Evolutionary conservation across 129 eudicot species (phyloP), one percentile per base, ranked within the genome.

Genomic region (Lactuca saligna): DNA sequence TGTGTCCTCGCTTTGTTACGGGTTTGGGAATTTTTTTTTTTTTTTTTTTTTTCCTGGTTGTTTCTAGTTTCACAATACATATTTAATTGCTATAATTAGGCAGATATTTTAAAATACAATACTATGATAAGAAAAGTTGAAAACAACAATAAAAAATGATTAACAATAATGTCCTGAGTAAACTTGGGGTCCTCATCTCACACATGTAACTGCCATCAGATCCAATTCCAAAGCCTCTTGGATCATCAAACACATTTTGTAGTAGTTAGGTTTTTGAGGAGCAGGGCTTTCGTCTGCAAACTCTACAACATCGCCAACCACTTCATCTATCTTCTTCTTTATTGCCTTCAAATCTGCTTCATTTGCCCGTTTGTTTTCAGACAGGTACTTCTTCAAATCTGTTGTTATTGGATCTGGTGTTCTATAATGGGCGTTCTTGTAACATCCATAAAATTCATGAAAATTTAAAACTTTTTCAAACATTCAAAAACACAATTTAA

Each of bases 161-260:
- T n/a, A n/a, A n/a, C n/a, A n/a, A n/a, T n/a, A 49, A 85, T 84
- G 48, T 85, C 88, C 70, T 84, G 71, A n/a, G 88, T 84, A 79
- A 84, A 84, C 42, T 84, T 84, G 3, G 88, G 88, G 33, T 84
- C 88, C n/a, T n/a, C n/a, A n/a, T n/a, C 73, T 84, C 88, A 66
- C 88, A 84, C 64, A 85, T 84, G 76, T 84, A 84, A 58, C 59
- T 84, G 6, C 88, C 88, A 67, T 84, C 85, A n/a, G 88, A 85
- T 14, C 78, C 89, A 53, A 84, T 84, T 33, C 89, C 89, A 29
- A 84, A 84, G 5, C 86, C 89, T 59, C 78, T 80, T 0, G 89
- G 89, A 57, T 84, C 89, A 10, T 83, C 85, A 61, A 84, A 84
- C 6, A 84, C 86, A 42, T 84, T 84, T 63, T 84, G 83, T 4